phyloP scores from a whole-genome alignment of 2,329 filamentous ascomycete species.

The Fusarium buxicola region DNA sequence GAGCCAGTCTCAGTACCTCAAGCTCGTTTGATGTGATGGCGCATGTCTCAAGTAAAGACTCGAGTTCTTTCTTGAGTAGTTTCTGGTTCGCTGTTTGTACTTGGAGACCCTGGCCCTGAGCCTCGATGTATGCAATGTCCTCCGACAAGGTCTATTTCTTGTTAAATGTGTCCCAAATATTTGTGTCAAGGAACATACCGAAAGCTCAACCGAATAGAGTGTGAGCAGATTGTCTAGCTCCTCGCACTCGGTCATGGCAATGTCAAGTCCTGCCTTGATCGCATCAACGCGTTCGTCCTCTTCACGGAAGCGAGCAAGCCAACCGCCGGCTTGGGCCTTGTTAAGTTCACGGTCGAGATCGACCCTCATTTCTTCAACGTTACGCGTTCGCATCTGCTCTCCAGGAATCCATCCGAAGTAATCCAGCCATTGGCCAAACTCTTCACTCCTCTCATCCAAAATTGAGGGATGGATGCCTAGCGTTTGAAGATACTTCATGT shows the following conservation, averaged over 20 bases:
- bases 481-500: conserved; percentile 80
- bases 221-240: conserved; percentile 95
- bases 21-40: conserved; percentile 84
- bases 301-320: conserved; percentile 85
- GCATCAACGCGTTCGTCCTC: conserved; percentile 91
- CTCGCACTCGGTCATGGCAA: conserved; percentile 93
- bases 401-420: conserved; percentile 90
- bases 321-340: conserved; percentile 90
- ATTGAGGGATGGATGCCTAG: conserved; percentile 82
- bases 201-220: conserved; percentile 92
- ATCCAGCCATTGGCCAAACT: conserved; percentile 85
- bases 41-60: conserved; percentile 89
- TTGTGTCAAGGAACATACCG: conserved; percentile 66
- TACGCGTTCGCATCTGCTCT: conserved; percentile 77
- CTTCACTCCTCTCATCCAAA: conserved; percentile 79
- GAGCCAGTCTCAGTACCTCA: conserved; percentile 76
- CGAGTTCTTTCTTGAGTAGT: conserved; percentile 87
- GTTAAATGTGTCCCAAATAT: conserved; percentile 25
- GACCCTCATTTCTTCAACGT: conserved; percentile 81
- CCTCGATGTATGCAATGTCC: conserved; percentile 96
- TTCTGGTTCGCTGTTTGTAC: conserved; percentile 98
- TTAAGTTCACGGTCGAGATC: conserved; percentile 90
- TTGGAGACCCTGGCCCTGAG: conserved; percentile 95
- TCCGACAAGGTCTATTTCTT: conserved; percentile 82
- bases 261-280: conserved; percentile 87